Evolutionary conservation across 2,329 filamentous ascomycete species (phyloP).

Genomic region (Colletotrichum eleusines): DNA sequence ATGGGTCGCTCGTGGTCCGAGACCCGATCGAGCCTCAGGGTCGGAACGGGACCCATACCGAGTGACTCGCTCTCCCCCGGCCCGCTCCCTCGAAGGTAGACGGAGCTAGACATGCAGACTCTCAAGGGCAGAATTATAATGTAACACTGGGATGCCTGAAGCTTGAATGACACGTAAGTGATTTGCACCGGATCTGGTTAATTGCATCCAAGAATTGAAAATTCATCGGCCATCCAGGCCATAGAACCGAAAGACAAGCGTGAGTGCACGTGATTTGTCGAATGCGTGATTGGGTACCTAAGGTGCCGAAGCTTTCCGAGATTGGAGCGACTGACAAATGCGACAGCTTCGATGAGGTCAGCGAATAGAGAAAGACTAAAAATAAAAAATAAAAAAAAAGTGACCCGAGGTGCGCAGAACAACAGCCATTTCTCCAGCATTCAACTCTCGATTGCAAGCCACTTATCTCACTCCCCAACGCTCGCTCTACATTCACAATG

Average conservation of each 20-base stretch:
- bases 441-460: slow-evolving; percentile 9
- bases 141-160: no score
- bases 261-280: slow-evolving; percentile 22
- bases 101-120: not conserved
- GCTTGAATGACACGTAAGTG: no score
- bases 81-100: not conserved
- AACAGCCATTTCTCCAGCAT: slow-evolving; percentile 11
- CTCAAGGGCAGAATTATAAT: not conserved
- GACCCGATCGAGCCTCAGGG: not conserved
- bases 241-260: not conserved
- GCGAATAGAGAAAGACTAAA: no score
- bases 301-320: slow-evolving; percentile 13
- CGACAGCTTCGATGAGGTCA: slow-evolving; percentile 36
- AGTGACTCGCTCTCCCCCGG: not conserved
- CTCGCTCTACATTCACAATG: slow-evolving; percentile 44
- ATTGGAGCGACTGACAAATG: slow-evolving; percentile 41
- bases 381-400: no score
- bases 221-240: not conserved
- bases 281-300: slow-evolving; percentile 34
- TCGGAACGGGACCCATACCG: not conserved
- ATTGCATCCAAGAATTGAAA: not conserved
- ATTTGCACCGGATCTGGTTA: not conserved
- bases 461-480: slow-evolving; percentile 12
- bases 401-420: slow-evolving; percentile 31
- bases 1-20: not conserved